These are phyloP conservation scores for Trypanosoma brucei DNA, from an alignment of 208 protist genomes.

Conservation along the genomic window DNA sequence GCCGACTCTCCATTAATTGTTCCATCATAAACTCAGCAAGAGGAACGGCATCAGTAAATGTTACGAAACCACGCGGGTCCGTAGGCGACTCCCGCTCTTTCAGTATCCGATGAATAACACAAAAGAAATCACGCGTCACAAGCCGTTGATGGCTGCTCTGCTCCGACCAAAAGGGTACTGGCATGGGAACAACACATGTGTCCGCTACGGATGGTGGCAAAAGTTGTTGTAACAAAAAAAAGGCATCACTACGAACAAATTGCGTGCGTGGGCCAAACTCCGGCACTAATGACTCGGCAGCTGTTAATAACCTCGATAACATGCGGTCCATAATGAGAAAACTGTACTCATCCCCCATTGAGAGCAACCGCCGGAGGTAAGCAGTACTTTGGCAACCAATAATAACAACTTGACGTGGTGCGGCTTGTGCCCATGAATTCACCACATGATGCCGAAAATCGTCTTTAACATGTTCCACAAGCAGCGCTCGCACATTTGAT, in stretches of 20 bases:
- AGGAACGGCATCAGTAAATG: conserved; percentile 71
- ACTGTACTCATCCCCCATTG: conserved; percentile 22
- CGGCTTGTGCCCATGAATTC: conserved; percentile 23
- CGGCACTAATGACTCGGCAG: conserved; percentile 29
- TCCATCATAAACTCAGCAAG: conserved; percentile 83
- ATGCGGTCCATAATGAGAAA: conserved; percentile 63
- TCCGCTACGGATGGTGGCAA: conserved; percentile 42
- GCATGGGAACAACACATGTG: conserved; percentile 69
- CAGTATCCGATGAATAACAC: conserved; percentile 46
- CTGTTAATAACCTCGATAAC: conserved; percentile 41
- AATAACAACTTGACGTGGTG: conserved; percentile 33
- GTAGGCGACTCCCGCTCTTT: conserved; percentile 19
- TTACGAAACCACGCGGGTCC: conserved; percentile 68
- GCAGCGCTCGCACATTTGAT: conserved; percentile 26
- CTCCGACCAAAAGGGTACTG: conserved; percentile 59
- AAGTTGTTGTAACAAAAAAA: conserved; percentile 59
- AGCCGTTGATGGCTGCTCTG: conserved; percentile 65
- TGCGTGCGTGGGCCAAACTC: conserved; percentile 29
- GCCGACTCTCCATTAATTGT: conserved; percentile 69
- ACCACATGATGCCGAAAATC: conserved; percentile 15
- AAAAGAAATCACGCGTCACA: conserved; percentile 61
- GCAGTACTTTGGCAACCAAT: conserved; percentile 51
- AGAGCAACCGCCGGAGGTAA: conserved; percentile 57
- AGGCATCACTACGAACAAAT: conserved; percentile 72
- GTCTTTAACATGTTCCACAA: conserved; percentile 19